Percentiles rank a stretch among this genome's conserved stretches.
phyloP scores from a whole-genome alignment of 2,329 filamentous ascomycete genomes.

The Fusarium sp. region DNA sequence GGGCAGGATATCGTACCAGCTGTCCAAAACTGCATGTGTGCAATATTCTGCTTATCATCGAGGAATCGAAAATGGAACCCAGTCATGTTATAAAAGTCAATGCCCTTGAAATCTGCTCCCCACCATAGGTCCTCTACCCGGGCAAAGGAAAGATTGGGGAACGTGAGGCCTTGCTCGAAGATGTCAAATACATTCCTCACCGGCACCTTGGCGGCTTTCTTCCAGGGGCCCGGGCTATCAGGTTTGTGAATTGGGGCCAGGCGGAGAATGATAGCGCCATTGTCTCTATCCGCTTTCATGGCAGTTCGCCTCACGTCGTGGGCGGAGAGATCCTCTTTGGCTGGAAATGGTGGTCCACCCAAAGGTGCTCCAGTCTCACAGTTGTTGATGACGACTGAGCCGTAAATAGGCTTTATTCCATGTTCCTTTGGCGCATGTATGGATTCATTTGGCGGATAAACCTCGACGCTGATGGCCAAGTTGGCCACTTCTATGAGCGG shows the following conservation, averaged over 20 bases:
- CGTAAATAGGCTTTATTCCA: too few relatives aligned
- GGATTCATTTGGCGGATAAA: background rate
- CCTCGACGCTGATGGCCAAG: background rate
- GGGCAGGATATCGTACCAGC: constrained; percentile 1
- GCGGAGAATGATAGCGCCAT: constrained; percentile 2
- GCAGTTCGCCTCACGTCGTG: too few relatives aligned
- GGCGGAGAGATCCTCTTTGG: too few relatives aligned
- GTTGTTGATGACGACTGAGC: too few relatives aligned
- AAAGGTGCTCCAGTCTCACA: too few relatives aligned
- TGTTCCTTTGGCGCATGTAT: too few relatives aligned
- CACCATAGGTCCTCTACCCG: constrained; percentile 8
- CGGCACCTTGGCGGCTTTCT: background rate
- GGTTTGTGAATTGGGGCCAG: background rate
- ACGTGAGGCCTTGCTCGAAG: too few relatives aligned
- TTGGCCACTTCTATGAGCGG: background rate
- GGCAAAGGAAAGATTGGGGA: too few relatives aligned
- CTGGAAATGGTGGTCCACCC: too few relatives aligned
- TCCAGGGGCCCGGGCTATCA: background rate
- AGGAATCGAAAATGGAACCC: constrained; percentile 22
- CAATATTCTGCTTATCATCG: constrained; percentile 9
- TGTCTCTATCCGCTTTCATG: background rate
- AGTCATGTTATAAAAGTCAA: constrained; percentile 22
- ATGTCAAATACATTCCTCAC: too few relatives aligned
- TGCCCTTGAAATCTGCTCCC: constrained; percentile 9
- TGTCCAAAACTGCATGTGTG: constrained; percentile 29